Evolutionary conservation across 192 early-diverging fungal species (phyloP), one percentile per base, ranked within the genome.

Genomic region (Radiomyces spectabilis): DNA sequence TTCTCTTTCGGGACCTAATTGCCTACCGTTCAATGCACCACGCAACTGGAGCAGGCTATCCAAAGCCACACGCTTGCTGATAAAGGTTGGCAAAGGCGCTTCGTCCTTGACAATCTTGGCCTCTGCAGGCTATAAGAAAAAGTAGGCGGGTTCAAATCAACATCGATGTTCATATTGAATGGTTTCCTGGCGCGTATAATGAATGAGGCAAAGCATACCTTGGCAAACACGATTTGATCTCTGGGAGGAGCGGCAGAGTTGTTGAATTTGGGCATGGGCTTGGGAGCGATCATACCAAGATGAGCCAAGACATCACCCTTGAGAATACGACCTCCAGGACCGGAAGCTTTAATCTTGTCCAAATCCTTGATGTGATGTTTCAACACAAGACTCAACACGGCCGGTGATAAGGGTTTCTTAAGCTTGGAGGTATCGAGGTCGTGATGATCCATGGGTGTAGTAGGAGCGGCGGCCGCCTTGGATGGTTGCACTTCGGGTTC

Each of bases 291-390:
- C 41, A 76, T 58, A 19, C 78, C 80, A 58, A 89, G 57, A 62
- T 81, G 83, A 13, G 66, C 72, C 19, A 89, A 63, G 0, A 89
- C 83, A 51, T 89, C 87, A 39, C 87, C 87, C 71, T 89, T 89
- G 40, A 89, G 70, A 31, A 89, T 69, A 21, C 81, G 77, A 8
- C 87, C 87, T 79, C 81, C 72, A 44, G 77, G 79, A 47, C 83
- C 78, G 68, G 87, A 72, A 41, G 78, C 65, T 31, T 67, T 66
- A 39, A 80, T 77, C 26, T 60, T 52, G 24, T 65, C 55, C n/a
- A 64, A 46, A 57, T 80, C 78, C 22, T 51, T 63, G 35, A 80
- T 73, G 25, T 84, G 77, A 55, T 84, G 63, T 43, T 61, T 51
- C 22, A 73, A 54, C 29, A 79, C 41, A 40, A 82, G 50, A 42